Conservation (phyloP, 2,329 filamentous ascomycete species). For the Exophiala sp. region DNA sequence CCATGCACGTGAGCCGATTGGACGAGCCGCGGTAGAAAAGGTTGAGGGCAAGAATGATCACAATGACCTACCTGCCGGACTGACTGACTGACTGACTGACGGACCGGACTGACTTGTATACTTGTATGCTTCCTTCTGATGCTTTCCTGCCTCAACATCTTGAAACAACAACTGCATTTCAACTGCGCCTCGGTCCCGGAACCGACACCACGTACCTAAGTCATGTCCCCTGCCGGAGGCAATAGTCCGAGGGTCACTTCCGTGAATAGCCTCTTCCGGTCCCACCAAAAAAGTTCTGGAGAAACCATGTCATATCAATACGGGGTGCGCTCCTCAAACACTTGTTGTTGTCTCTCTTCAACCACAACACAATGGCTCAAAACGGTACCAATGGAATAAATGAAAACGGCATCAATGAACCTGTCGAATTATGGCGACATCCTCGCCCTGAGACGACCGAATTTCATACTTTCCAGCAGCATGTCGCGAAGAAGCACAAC, state of each 20-base stretch:
- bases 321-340: neutral
- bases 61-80: too few relatives aligned
- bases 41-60: too few relatives aligned
- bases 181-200: too few relatives aligned
- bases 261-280: neutral
- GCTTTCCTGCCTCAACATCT: too few relatives aligned
- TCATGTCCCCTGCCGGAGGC: neutral
- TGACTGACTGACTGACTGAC: too few relatives aligned
- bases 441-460: slow-evolving; percentile 62
- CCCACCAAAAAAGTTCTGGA: neutral
- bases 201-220: too few relatives aligned
- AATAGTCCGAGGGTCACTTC: neutral
- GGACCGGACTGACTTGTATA: too few relatives aligned
- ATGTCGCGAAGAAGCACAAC: slow-evolving; percentile 64
- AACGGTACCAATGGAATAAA: slow-evolving; percentile 14
- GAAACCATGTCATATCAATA: neutral
- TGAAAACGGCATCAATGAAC: slow-evolving; percentile 1
- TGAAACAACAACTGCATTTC: too few relatives aligned
- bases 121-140: too few relatives aligned
- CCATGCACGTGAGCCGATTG: too few relatives aligned
- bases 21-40: too few relatives aligned
- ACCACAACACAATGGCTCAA: slow-evolving; percentile 8
- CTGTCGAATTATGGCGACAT: slow-evolving; percentile 66
- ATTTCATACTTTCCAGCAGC: slow-evolving; percentile 69
- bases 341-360: neutral